Evolutionary conservation across 176 grass and related monocot genomes (phyloP).

Genomic region (Calamus simplicifolius): DNA sequence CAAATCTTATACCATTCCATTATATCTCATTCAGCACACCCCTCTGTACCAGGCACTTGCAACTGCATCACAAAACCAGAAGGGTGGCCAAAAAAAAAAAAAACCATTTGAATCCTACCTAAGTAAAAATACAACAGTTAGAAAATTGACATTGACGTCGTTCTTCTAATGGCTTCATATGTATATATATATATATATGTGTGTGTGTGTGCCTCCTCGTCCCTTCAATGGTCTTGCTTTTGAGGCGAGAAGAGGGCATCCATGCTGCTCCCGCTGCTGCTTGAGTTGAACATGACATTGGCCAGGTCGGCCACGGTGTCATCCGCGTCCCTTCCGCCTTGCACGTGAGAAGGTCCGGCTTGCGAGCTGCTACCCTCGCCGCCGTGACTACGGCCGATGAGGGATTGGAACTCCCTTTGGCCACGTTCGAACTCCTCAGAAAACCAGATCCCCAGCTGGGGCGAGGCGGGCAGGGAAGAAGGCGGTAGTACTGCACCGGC

Average conservation of each 20-base stretch:
- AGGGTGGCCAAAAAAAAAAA: too few species aligned
- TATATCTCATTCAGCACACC: too few species aligned
- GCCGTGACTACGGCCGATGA: background rate
- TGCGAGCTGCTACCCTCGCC: background rate
- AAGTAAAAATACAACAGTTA: too few species aligned
- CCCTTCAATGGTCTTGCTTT: background rate
- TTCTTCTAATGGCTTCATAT: too few species aligned
- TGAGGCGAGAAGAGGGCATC: conserved; percentile 52
- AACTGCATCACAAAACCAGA: too few species aligned
- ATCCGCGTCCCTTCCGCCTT: conserved; percentile 18
- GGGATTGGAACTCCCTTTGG: too few species aligned
- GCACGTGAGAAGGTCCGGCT: background rate
- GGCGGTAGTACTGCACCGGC: background rate
- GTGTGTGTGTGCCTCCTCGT: background rate
- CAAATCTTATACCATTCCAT: too few species aligned
- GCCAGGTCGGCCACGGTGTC: conserved; percentile 48
- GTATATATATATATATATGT: too few species aligned
- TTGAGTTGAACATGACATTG: conserved; percentile 63
- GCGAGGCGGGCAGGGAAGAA: conserved; percentile 33
- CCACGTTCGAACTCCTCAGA: conserved; percentile 2
- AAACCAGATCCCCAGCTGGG: conserved; percentile 48
- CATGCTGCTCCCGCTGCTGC: conserved; percentile 60
- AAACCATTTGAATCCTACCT: too few species aligned
- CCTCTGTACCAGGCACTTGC: too few species aligned
- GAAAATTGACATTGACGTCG: too few species aligned